Evolutionary conservation across 1,139 yeast species (phyloP).

Genomic region (Yamadazyma sp.): DNA sequence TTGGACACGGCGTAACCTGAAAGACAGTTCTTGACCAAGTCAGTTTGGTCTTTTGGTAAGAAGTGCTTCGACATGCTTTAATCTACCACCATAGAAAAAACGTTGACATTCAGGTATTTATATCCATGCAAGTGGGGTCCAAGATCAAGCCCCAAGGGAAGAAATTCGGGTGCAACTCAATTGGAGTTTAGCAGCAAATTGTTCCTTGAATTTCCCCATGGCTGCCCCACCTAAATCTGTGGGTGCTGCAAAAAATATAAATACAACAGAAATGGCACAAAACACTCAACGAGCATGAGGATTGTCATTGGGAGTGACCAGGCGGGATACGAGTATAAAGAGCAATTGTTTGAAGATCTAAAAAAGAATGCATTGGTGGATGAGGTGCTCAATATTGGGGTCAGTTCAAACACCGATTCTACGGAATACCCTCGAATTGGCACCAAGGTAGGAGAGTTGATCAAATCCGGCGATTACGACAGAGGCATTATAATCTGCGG

Average conservation of each 20-base stretch:
- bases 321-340: conserved; percentile 47
- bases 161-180: too few relatives aligned
- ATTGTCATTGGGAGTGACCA: conserved; percentile 43
- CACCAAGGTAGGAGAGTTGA: conserved; percentile 40
- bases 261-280: neutral
- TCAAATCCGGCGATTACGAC: conserved; percentile 39
- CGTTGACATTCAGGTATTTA: neutral
- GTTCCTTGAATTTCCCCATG: conserved; percentile 4
- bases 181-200: conserved; percentile 5
- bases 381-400: conserved; percentile 41
- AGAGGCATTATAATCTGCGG: conserved; percentile 47
- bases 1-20: conserved; percentile 19
- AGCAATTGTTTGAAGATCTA: conserved; percentile 34
- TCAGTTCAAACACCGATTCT: conserved; percentile 22
- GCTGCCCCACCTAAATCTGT: conserved; percentile 1
- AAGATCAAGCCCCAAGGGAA: too few relatives aligned
- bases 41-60: conserved; percentile 19
- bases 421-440: conserved; percentile 45
- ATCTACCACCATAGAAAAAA: neutral
- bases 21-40: conserved; percentile 20
- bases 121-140: neutral
- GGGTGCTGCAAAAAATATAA: neutral
- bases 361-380: conserved; percentile 27
- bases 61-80: conserved; percentile 20
- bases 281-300: conserved; percentile 15